Evolutionary conservation across 2,329 filamentous ascomycete genomes (phyloP), one percentile per base, ranked within the genome.

Genomic region (Mycosphaerella sp.): DNA sequence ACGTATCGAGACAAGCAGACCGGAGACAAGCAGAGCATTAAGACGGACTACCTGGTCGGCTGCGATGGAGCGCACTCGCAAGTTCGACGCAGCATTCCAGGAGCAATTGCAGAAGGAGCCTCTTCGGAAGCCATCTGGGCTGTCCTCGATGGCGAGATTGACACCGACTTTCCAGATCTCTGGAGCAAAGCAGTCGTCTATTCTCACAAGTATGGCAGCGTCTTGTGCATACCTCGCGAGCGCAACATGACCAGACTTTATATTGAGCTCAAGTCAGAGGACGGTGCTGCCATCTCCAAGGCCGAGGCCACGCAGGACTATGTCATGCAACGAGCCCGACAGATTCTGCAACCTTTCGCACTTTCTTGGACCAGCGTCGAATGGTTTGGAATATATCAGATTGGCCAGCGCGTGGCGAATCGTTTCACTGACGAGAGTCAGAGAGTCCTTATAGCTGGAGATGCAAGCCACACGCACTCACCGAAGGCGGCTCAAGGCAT

Each of bases 151-250:
- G 85, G 84, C 61, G 80, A 82, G 66, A 70, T 88, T 8, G 80
- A 85, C 42, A 88, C 85, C 6, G 78, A 87, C 66, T 88, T 89
- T 61, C 85, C 85, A 1, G 85, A 88, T 63, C 79, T 88, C 46
- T 88, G 84, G 84, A 85, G 81, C 67, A 88, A 88, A 71, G 83
- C 84, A 0, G 78, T 86, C 0, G 77, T 87, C 6, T 84, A 84
- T 59, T 84, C 82, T 2, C 80, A 87, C 57, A 76, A 80, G 55
- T 76, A 81, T 43, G 85, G 85, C 2, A 86, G 84, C 0, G 82
- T 88, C 44, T 75, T 89, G n/a, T 85, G 86, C 67, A 84, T 88
- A 50, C 86, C 86, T 4, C 80, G 85, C 39, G 85, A 89, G 68
- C 76, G 83, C 41, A 85, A 86, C 64, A 82, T 88, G 78, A 88